Evolutionary conservation across 2,329 filamentous ascomycete genomes (phyloP), one percentile per base, ranked within the genome.

Genomic region (Cadophora sp.): DNA sequence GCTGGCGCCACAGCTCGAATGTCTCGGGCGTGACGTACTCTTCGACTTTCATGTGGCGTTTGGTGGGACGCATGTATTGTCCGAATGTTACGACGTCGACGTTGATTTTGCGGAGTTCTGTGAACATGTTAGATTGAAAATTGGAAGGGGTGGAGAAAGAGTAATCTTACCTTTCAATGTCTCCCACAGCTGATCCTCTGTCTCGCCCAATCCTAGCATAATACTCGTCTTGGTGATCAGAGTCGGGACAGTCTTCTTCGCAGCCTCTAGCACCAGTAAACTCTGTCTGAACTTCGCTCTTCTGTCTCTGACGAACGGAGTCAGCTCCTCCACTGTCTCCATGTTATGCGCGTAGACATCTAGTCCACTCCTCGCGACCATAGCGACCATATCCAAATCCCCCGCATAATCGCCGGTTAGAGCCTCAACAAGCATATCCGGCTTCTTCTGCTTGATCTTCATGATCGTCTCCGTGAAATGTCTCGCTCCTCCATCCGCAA

Each of bases 11-110:
- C 76, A 92, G 83, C 77, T 98, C 95, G 78, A 99, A 99, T 71
- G 91, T 89, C 70, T 92, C 92, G 0, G 96, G 96, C 0, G 94
- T 95, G 58, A 99, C 88, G 79, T 99, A 99, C 79, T 95, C 93
- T 77, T 97, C 92, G 37, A 99, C 96, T 80, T 97, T 91, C 88
- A 99, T 95, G 80, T 99, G 96, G 55, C 95, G 89, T 85, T 98
- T 99, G 4, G 96, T 99, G 1, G 96, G 96, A 12, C 95, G 92
- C 96, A 99, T 99, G 84, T 99, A 99, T 83, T 99, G 96, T n/a
- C 96, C 96, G 74, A 99, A 99, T 0, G 96, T 99, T 67, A 99
- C 94, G 14, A 99, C 93, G 75, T 99, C 96, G 56, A 97, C 94
- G 69, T 92, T 84, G 67, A 89, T 87, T 72, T 90, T 90, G 67